phyloP scores from a whole-genome alignment of 441 rosid species.

The Geranium incanum region DNA sequence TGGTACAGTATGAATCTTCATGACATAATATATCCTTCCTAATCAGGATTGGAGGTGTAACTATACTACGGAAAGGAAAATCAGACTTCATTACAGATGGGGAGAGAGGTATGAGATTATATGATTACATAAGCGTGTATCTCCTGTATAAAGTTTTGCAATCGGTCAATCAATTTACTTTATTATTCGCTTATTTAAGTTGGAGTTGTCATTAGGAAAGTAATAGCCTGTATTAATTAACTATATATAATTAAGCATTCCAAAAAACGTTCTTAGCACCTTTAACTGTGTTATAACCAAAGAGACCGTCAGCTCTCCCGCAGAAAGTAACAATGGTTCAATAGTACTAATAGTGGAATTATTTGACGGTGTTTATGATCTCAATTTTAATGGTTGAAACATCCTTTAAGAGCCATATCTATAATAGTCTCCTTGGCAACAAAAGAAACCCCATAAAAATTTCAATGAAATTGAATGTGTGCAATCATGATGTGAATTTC shows the following conservation, averaged over 20 bases:
- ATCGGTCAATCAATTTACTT: background rate
- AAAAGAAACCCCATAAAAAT: too few species aligned
- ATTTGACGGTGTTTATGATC: too few species aligned
- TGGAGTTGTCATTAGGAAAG: background rate
- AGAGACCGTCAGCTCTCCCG: background rate
- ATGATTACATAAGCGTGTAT: background rate
- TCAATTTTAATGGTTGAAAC: too few species aligned
- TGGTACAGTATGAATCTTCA: slow-evolving; percentile 5
- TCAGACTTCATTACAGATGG: slow-evolving; percentile 78
- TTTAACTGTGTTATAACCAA: background rate
- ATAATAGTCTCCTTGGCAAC: too few species aligned
- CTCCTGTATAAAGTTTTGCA: background rate
- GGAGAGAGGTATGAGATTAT: slow-evolving; percentile 45
- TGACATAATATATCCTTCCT: slow-evolving; percentile 18
- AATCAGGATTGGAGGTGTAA: slow-evolving; percentile 74
- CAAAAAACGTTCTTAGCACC: background rate
- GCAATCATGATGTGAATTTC: too few species aligned
- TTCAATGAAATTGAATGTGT: too few species aligned
- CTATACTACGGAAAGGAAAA: slow-evolving; percentile 76
- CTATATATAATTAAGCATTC: background rate
- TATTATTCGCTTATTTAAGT: background rate
- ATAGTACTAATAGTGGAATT: too few species aligned
- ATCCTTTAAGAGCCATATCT: too few species aligned
- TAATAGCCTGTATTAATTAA: background rate
- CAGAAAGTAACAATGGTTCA: too few species aligned